Evolutionary conservation across 2,329 filamentous ascomycete genomes (phyloP).

Genomic region (Fusarium nematophilum): DNA sequence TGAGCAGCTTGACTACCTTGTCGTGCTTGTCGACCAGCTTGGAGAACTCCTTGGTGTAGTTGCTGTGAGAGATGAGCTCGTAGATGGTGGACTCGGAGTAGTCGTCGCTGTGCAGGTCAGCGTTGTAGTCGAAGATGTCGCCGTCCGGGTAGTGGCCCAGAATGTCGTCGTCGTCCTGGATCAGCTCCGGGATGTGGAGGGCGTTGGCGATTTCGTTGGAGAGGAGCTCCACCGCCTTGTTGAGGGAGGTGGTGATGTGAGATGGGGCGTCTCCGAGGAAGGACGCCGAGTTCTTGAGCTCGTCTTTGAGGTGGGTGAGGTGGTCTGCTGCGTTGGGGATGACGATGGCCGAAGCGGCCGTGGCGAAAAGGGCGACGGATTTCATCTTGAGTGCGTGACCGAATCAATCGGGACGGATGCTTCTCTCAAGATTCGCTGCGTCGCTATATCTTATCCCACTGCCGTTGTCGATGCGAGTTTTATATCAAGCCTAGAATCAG

Average conservation of each 20-base stretch:
- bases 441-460: no score
- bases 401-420: no score
- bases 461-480: no score
- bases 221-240: slow-evolving; percentile 32
- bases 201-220: slow-evolving; percentile 20
- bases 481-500: no score
- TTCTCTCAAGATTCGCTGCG: background rate
- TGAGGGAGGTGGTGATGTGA: slow-evolving; percentile 14
- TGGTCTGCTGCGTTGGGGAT: slow-evolving; percentile 23
- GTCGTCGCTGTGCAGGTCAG: slow-evolving; percentile 37
- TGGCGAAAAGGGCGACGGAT: slow-evolving; percentile 32
- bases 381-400: no score
- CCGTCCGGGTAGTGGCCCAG: background rate
- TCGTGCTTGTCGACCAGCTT: slow-evolving; percentile 79
- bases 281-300: slow-evolving; percentile 16
- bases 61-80: slow-evolving; percentile 79
- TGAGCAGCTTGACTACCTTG: slow-evolving; percentile 78
- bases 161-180: slow-evolving; percentile 19
- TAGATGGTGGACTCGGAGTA: slow-evolving; percentile 79
- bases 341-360: slow-evolving; percentile 37
- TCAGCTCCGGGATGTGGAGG: slow-evolving; percentile 16
- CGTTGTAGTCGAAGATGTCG: background rate
- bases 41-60: slow-evolving; percentile 81
- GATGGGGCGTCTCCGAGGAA: slow-evolving; percentile 15
- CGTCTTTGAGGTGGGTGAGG: slow-evolving; percentile 17